Conservation (phyloP, 2,329 filamentous ascomycete genomes). For the Didymella pomorum region DNA sequence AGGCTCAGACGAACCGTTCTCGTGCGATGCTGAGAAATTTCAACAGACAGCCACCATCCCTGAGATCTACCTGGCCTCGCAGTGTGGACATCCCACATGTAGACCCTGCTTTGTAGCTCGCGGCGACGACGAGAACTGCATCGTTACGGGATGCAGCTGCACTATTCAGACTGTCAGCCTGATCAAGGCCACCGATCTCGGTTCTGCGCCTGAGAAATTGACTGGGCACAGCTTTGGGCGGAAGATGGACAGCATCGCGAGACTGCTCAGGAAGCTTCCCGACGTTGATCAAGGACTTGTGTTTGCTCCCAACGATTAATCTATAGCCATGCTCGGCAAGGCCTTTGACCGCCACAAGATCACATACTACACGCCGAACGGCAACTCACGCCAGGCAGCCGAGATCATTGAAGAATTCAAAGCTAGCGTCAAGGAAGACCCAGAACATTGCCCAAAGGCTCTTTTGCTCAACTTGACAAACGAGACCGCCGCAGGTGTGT, state of each 20-base stretch:
- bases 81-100: constrained; percentile 43
- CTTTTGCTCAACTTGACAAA: constrained; percentile 65
- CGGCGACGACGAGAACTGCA: constrained; percentile 36
- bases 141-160: constrained; percentile 31
- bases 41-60: constrained; percentile 2
- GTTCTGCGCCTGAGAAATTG: constrained; percentile 22
- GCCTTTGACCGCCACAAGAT: constrained; percentile 31
- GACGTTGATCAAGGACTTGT: constrained; percentile 43
- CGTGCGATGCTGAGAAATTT: constrained; percentile 34
- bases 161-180: constrained; percentile 27
- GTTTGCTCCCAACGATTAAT: constrained; percentile 37
- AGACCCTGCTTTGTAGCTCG: constrained; percentile 28
- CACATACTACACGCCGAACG: constrained; percentile 23
- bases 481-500: constrained; percentile 68
- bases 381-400: constrained; percentile 22
- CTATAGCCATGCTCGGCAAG: constrained; percentile 25
- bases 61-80: constrained; percentile 29
- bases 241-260: constrained; percentile 36
- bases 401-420: constrained; percentile 44
- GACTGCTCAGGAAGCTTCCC: constrained; percentile 53
- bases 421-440: constrained; percentile 22
- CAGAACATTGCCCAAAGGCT: constrained; percentile 53
- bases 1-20: not conserved
- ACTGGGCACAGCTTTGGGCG: constrained; percentile 40
- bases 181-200: constrained; percentile 34